Conservation (phyloP, 768 basidiomycete genomes). For the Termitomyces sp. region DNA sequence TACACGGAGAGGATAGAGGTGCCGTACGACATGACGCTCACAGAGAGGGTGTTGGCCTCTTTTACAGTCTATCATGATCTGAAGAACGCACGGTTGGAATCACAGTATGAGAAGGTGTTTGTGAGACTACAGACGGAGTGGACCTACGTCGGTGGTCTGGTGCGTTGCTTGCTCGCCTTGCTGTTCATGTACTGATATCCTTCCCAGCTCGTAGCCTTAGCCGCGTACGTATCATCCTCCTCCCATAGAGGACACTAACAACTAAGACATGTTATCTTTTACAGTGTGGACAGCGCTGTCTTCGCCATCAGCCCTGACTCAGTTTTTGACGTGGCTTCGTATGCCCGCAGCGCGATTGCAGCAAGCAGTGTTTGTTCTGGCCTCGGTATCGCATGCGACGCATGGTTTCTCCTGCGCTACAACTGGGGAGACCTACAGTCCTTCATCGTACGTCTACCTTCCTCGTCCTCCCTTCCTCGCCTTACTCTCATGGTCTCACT, state of each 20-base stretch:
- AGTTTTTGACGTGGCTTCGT: constrained; percentile 41
- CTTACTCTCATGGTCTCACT: background rate
- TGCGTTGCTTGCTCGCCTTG: constrained; percentile 23
- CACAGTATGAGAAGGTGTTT: constrained; percentile 47
- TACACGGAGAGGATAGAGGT: constrained; percentile 38
- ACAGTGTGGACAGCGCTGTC: constrained; percentile 48
- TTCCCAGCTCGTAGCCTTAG: constrained; percentile 49
- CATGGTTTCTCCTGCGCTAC: constrained; percentile 65
- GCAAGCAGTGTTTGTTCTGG: constrained; percentile 56
- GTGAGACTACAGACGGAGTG: constrained; percentile 52
- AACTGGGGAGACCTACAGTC: constrained; percentile 43
- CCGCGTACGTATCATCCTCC: constrained; percentile 36
- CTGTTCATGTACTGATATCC: background rate
- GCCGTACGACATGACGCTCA: constrained; percentile 19
- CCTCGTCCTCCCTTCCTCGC: background rate
- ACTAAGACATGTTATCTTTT: background rate
- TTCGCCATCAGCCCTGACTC: constrained; percentile 56
- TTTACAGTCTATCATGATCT: constrained; percentile 58
- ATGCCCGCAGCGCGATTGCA: constrained; percentile 49
- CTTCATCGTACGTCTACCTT: constrained; percentile 39
- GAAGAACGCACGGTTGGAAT: constrained; percentile 37
- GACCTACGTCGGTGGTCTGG: constrained; percentile 59
- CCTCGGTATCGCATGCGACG: constrained; percentile 56
- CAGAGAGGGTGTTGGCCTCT: constrained; percentile 36
- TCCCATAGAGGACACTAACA: background rate